These are phyloP conservation scores for Penicillium taxi DNA, from an alignment of 495 filamentous ascomycete genomes.

Conservation along the genomic window DNA sequence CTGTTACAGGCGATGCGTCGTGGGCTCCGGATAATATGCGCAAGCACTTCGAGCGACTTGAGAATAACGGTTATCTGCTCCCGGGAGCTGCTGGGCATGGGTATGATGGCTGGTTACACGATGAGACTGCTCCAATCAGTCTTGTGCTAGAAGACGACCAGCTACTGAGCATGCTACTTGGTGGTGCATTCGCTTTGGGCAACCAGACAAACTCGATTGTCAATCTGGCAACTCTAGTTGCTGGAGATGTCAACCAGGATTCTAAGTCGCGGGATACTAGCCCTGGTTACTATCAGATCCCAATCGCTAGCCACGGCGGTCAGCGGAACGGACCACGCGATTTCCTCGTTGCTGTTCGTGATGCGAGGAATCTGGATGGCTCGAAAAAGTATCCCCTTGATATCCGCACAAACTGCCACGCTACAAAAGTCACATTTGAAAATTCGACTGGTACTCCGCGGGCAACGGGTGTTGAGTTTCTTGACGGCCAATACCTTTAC, in stretches of 20 bases:
- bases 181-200: conserved; percentile 45
- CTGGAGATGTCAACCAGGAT: conserved; percentile 46
- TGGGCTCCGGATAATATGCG: conserved; percentile 40
- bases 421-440: conserved; percentile 52
- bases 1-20: conserved; percentile 34
- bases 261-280: conserved; percentile 27
- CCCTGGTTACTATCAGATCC: conserved; percentile 47
- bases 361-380: conserved; percentile 44
- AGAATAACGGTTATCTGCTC: conserved; percentile 46
- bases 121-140: conserved; percentile 38
- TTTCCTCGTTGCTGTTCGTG: conserved; percentile 43
- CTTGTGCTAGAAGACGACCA: conserved; percentile 45
- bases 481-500: conserved; percentile 53
- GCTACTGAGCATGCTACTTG: conserved; percentile 41
- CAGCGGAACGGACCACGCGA: conserved; percentile 46
- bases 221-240: conserved; percentile 37
- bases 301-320: conserved; percentile 37
- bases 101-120: conserved; percentile 50
- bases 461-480: conserved; percentile 56
- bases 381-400: conserved; percentile 50
- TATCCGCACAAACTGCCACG: conserved; percentile 52
- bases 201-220: conserved; percentile 31
- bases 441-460: conserved; percentile 31
- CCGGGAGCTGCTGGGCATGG: conserved; percentile 44
- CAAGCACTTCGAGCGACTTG: conserved; percentile 38